These are phyloP conservation scores for Aspergillus sp. DNA, from an alignment of 2,329 filamentous ascomycete species.

Conservation along the genomic window DNA sequence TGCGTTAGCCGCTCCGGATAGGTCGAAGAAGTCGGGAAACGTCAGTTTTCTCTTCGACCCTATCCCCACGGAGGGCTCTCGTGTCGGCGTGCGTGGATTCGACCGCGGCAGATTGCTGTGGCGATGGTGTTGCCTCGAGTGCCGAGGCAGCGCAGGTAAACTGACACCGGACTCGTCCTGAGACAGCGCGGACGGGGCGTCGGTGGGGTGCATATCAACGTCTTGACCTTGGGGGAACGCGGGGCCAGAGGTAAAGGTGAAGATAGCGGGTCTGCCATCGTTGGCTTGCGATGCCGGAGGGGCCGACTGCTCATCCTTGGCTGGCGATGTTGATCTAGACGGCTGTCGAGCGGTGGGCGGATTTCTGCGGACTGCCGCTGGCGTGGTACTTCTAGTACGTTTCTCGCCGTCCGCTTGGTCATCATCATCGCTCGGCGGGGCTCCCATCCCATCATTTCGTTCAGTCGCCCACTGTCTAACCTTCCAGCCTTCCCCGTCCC, in stretches of 20 bases:
- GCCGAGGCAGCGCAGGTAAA: slow-evolving; percentile 36
- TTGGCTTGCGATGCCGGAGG: slow-evolving; percentile 12
- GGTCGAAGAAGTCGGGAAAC: slow-evolving; percentile 42
- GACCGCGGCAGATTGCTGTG: slow-evolving; percentile 30
- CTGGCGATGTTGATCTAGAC: slow-evolving; percentile 20
- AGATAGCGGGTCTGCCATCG: slow-evolving; percentile 27
- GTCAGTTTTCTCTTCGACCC: slow-evolving; percentile 41
- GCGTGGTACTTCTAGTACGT: slow-evolving; percentile 27
- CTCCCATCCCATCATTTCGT: slow-evolving; percentile 34
- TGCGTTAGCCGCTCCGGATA: slow-evolving; percentile 36
- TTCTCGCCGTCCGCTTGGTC: slow-evolving; percentile 32
- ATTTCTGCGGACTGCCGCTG: slow-evolving; percentile 24
- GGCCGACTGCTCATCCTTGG: slow-evolving; percentile 16
- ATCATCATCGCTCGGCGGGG: slow-evolving; percentile 36
- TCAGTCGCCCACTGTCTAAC: slow-evolving; percentile 53
- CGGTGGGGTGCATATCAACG: slow-evolving; percentile 35
- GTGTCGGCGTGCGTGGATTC: slow-evolving; percentile 26
- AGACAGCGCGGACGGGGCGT: slow-evolving; percentile 21
- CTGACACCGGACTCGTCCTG: slow-evolving; percentile 30
- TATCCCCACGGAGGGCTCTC: slow-evolving; percentile 30
- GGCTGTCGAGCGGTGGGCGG: slow-evolving; percentile 16
- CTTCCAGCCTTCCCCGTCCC: slow-evolving; percentile 66
- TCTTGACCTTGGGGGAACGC: slow-evolving; percentile 32
- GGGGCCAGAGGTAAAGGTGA: slow-evolving; percentile 37
- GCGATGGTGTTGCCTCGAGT: slow-evolving; percentile 30